phyloP scores from a whole-genome alignment of 192 early-diverging fungal species.

The Coemansia aciculifera region DNA sequence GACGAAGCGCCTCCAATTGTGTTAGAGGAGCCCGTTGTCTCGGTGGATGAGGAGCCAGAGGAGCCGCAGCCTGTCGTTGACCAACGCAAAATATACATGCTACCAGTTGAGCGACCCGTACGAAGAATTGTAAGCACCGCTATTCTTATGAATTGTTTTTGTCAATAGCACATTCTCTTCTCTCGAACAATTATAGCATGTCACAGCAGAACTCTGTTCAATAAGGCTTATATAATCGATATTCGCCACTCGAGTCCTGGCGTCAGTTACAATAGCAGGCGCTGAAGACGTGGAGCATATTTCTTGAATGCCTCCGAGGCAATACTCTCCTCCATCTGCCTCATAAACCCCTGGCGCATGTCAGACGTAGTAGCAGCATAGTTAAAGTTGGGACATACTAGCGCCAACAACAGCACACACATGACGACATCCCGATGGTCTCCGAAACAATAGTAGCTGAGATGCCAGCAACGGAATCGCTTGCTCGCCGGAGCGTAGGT shows the following conservation, averaged over 20 bases:
- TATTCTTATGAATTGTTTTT: neutral
- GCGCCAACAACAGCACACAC: neutral
- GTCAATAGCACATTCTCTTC: neutral
- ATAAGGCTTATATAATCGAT: no score
- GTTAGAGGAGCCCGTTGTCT: neutral
- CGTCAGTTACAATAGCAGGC: neutral
- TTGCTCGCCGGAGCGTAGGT: neutral
- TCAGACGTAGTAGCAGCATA: neutral
- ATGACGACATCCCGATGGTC: neutral
- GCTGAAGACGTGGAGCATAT: neutral
- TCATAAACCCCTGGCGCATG: neutral
- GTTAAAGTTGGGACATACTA: neutral
- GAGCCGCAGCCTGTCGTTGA: conserved; percentile 2
- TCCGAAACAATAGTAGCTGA: neutral
- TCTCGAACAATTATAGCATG: neutral
- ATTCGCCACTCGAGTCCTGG: neutral
- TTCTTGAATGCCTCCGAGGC: neutral
- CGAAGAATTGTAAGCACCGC: conserved; percentile 13
- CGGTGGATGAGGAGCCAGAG: neutral
- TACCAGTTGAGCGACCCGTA: conserved; percentile 20
- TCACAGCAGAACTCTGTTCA: neutral
- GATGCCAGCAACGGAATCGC: neutral
- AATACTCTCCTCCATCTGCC: neutral
- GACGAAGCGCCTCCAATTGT: neutral
- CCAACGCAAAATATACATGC: conserved; percentile 8